Base-by-base conservation (phyloP, 1,284 basidiomycete species). In the Cryptococcus sp. region DNA sequence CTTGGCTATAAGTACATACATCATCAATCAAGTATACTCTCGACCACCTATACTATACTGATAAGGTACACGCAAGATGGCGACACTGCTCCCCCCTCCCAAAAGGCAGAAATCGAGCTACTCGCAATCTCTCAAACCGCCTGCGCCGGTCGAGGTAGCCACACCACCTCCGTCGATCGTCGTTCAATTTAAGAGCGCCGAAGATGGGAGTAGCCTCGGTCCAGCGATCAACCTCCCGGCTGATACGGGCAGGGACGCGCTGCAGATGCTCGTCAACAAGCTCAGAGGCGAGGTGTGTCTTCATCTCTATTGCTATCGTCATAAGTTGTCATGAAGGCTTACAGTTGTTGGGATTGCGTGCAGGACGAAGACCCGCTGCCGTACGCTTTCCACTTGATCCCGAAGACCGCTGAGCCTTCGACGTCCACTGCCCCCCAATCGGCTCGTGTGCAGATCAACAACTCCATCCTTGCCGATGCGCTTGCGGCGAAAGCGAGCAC, bases 131-230 rank as follows among this genome's bases (percentile, higher is more conserved):
- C 58, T 72, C 23, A 62, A 67, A 47, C 72, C 75, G 19, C 62
- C 66, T 8, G 75, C 86, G 1, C 83, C 85, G 58, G 83, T 83
- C 58, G 84, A 85, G 61, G 67, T 70, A 3, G 66, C 64, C 8
- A 75, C 80, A 3, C 78, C 79, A n/a, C 79, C 82, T 57, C 83
- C 85, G 6, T 88, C 87, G 62, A 80, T 96, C 60, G 85, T 95
- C 17, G 91, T 95, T 20, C 91, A 95, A 74, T 95, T 96, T 75
- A 87, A 92, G 42, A 88, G 88, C 17, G 90, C 93, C 63, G 88
- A 93, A 58, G 89, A 91, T 77, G 90, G 88, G 0, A 80, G 82
- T 60, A 81, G 86, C 15, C 82, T 96, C 22, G 92, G 92, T 25
- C 91, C 93, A 50, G 86, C 90, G 1, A 86, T 96, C 68, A 92